phyloP scores from a whole-genome alignment of 2,329 filamentous ascomycete species.

The Ramularia collo-cygni region DNA sequence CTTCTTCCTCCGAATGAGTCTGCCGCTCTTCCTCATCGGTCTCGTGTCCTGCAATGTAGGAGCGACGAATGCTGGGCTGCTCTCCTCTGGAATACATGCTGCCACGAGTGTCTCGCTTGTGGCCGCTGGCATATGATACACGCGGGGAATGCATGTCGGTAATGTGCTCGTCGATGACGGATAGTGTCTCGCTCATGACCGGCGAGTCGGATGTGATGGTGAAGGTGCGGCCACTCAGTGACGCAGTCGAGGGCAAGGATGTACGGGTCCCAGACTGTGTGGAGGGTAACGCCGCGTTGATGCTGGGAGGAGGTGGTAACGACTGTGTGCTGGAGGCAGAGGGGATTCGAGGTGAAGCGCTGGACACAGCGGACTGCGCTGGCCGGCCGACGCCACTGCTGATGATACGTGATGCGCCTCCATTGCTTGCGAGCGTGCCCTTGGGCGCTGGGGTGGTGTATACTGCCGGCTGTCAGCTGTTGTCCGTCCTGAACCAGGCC shows the following conservation, averaged over 20 bases:
- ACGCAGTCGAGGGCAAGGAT: slow-evolving; percentile 14
- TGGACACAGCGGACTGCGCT: slow-evolving; percentile 12
- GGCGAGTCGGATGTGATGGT: slow-evolving; percentile 39
- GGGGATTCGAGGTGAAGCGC: slow-evolving; percentile 1
- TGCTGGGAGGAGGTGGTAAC: slow-evolving; percentile 9
- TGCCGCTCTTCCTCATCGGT: slow-evolving; percentile 85
- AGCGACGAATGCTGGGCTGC: slow-evolving; percentile 62
- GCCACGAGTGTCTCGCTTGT: slow-evolving; percentile 44
- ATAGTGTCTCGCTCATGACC: slow-evolving; percentile 89
- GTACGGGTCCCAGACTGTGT: slow-evolving; percentile 17
- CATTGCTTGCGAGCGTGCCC: slow-evolving; percentile 24
- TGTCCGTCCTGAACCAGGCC: neutral
- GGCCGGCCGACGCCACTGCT: slow-evolving; percentile 11
- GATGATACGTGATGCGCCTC: slow-evolving; percentile 14
- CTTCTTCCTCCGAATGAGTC: slow-evolving; percentile 63
- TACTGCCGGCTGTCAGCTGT: slow-evolving; percentile 26
- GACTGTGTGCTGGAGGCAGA: neutral
- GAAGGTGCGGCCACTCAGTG: slow-evolving; percentile 9
- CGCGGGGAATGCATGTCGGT: slow-evolving; percentile 65
- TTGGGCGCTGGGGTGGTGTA: slow-evolving; percentile 35
- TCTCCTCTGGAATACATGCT: slow-evolving; percentile 89
- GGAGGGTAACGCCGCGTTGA: slow-evolving; percentile 5
- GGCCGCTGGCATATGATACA: slow-evolving; percentile 38
- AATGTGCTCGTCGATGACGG: slow-evolving; percentile 95
- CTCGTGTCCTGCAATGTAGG: slow-evolving; percentile 89